Evolutionary conservation across 805 yeast genomes (phyloP).

Genomic region (Candida quercuum): DNA sequence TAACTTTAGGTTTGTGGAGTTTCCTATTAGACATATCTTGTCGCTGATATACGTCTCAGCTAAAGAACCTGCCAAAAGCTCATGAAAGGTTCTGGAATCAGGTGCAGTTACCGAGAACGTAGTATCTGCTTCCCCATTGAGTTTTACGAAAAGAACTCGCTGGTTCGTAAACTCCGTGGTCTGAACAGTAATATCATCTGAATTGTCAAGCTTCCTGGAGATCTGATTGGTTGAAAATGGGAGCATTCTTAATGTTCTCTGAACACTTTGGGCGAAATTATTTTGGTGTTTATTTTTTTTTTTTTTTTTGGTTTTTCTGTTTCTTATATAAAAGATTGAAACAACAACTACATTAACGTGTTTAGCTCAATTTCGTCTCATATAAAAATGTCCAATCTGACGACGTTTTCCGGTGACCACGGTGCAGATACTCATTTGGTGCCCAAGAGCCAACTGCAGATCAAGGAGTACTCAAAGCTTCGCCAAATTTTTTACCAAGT

Average conservation of each 20-base stretch:
- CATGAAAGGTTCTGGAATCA: constrained; percentile 10
- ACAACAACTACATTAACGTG: no score
- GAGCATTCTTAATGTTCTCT: neutral
- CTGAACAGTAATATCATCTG: constrained; percentile 7
- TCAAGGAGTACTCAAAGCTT: neutral
- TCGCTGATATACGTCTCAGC: constrained; percentile 41
- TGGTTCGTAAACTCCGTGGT: constrained; percentile 32
- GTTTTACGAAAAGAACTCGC: constrained; percentile 32
- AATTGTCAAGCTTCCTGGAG: neutral
- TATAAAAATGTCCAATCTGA: neutral
- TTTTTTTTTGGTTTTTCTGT: no score
- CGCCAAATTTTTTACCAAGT: constrained; percentile 5
- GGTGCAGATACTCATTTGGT: constrained; percentile 7
- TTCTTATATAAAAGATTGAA: no score
- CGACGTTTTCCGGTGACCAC: neutral
- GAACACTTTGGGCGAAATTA: no score
- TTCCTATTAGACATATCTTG: constrained; percentile 20
- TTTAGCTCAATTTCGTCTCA: neutral
- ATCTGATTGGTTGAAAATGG: neutral
- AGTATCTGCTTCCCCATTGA: constrained; percentile 34
- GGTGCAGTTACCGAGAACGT: constrained; percentile 22
- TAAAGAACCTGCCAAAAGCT: constrained; percentile 1
- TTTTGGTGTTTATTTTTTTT: neutral
- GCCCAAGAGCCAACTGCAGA: constrained; percentile 3
- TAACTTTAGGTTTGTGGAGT: constrained; percentile 11